Conservation (phyloP, 73 alveolate genomes). For the Paramecium octaurelia region DNA sequence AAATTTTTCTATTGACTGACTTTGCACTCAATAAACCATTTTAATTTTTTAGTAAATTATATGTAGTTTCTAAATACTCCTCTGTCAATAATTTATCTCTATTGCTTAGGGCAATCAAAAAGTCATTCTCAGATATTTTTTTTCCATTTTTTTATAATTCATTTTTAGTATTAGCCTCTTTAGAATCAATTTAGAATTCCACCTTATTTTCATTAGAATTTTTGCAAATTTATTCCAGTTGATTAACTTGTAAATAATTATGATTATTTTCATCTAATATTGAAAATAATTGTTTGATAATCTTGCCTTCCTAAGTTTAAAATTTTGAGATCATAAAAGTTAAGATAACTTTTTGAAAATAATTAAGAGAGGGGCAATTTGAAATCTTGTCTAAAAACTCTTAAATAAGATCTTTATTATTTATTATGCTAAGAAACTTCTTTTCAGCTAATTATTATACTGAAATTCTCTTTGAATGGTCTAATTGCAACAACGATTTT, state of each 20-base stretch:
- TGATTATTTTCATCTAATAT: neutral
- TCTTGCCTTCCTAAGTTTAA: neutral
- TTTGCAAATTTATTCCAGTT: neutral
- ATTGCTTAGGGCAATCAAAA: neutral
- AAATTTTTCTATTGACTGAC: neutral
- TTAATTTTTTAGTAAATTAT: neutral
- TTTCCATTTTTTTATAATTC: neutral
- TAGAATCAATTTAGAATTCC: neutral
- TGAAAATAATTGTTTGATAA: neutral
- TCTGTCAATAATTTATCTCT: neutral
- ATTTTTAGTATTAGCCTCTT: neutral
- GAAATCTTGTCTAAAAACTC: neutral
- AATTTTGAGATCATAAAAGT: neutral
- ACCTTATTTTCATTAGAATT: neutral
- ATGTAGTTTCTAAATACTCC: neutral
- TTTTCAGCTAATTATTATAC: neutral
- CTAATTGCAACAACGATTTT: neutral
- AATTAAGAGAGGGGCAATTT: neutral
- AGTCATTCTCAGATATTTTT: neutral
- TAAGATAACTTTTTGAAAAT: neutral
- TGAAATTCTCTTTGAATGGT: neutral
- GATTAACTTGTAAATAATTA: neutral
- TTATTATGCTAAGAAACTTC: neutral
- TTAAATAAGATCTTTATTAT: neutral
- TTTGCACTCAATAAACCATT: neutral